A percentile compares a stretch with the other conserved stretches of the same genome.
Evolutionary conservation across 352 stramenopile species (phyloP).

Genomic region (Aphanomyces euteiches): DNA sequence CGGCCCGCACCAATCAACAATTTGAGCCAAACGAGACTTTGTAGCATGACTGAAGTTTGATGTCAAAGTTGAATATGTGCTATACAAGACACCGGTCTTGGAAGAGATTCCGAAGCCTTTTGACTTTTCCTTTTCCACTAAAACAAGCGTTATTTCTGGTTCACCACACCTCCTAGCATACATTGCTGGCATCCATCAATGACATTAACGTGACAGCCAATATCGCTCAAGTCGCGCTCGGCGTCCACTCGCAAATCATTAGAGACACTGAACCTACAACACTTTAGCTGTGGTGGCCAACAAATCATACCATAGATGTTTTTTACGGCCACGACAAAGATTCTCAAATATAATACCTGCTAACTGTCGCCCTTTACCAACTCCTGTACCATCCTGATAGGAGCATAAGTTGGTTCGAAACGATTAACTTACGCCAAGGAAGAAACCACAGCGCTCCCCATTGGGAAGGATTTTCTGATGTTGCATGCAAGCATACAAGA

Average conservation of each 20-base stretch:
- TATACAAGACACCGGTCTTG: constrained; percentile 49
- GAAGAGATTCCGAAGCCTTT: constrained; percentile 36
- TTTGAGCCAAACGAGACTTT: constrained; percentile 51
- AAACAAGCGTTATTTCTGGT: neutral
- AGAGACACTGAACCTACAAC: constrained; percentile 46
- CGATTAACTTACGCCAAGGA: constrained; percentile 46
- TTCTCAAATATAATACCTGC: constrained; percentile 62
- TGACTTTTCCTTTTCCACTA: constrained; percentile 25
- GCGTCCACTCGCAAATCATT: constrained; percentile 65
- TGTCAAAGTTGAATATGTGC: constrained; percentile 52
- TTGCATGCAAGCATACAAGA: constrained; percentile 58
- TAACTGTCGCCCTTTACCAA: constrained; percentile 76
- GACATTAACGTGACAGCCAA: constrained; percentile 32
- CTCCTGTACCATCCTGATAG: constrained; percentile 41
- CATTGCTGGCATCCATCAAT: constrained; percentile 34
- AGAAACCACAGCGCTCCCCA: constrained; percentile 49
- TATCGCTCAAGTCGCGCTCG: constrained; percentile 43
- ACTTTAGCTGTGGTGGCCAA: neutral
- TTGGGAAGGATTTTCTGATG: constrained; percentile 41
- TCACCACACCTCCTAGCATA: neutral
- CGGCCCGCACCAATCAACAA: constrained; percentile 51
- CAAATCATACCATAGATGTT: constrained; percentile 58
- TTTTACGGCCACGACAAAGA: constrained; percentile 39
- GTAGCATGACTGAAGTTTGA: constrained; percentile 36
- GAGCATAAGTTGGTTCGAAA: neutral